Evolutionary conservation across 768 basidiomycete genomes (phyloP), one percentile per base, ranked within the genome.

Genomic region (Zangia roseola): DNA sequence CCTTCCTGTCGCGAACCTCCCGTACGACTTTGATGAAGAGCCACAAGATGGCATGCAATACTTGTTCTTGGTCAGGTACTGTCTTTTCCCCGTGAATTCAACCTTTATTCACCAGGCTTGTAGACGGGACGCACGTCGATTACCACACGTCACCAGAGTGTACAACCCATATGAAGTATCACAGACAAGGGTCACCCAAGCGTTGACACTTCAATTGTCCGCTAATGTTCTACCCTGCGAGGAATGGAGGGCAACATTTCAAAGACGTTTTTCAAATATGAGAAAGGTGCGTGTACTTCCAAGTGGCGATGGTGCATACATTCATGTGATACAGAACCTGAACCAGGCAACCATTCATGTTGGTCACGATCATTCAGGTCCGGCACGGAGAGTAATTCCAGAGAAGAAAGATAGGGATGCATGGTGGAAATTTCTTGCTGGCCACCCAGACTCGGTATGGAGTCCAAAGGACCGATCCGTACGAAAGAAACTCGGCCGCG

Each of bases 341-440:
- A 67, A 68, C 25, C 88, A 90, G 63, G 74, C 83, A 17, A 82
- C 82, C 3, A 77, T 79, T 31, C 58, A 64, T 46, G 58, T 62
- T 23, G 41, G 51, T 38, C 35, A 40, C 2, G 34, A 51, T 43
- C 47, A 20, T 24, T n/a, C 47, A 10, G 36, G 42, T 31, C 24
- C 53, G 41, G 31, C 31, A 28, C 64, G 52, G 14, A 76, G 69
- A 52, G 48, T 75, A 35, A 76, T 89, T 52, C 89, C 89, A 21
- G 83, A 86, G 42, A 84, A 77, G 61, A 83, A 78, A 60, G 82
- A 88, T 50, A 76, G 90, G 47, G 85, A 88, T 53, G 67, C 73
- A 16, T 92, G 90, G 90, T 91, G 90, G 90, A 76, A 77, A 14
- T 92, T 83, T 55, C 67, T 92, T 6, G 71, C 80, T 38, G 90